Evolutionary conservation across 2,329 filamentous ascomycete genomes (phyloP).

Genomic region (Fusarium coffeatum): DNA sequence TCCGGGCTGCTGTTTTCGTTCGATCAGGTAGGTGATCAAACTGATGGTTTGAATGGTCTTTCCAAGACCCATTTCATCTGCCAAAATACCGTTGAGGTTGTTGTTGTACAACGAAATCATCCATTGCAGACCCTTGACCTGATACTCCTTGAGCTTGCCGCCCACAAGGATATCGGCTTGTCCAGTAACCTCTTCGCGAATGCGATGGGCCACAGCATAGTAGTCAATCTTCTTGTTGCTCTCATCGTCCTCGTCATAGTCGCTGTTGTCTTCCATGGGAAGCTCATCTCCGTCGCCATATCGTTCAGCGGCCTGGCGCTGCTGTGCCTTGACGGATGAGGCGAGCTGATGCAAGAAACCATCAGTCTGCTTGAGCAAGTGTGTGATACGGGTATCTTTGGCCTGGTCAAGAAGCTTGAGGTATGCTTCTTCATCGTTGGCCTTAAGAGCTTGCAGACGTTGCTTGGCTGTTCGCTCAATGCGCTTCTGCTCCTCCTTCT

Average conservation of each 20-base stretch:
- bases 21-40: constrained; percentile 95
- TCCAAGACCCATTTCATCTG: constrained; percentile 99
- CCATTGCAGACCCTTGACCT: constrained; percentile 98
- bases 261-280: constrained; percentile 71
- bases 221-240: constrained; percentile 90
- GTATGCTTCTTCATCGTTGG: constrained; percentile 99
- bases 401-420: constrained; percentile 97
- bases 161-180: constrained; percentile 91
- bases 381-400: constrained; percentile 99
- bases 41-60: constrained; percentile 99
- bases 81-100: constrained; percentile 97
- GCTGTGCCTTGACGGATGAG: constrained; percentile 92
- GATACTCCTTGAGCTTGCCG: constrained; percentile 95
- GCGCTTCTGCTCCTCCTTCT: constrained; percentile 99
- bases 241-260: constrained; percentile 75
- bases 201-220: constrained; percentile 95
- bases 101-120: constrained; percentile 99
- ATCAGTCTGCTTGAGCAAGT: constrained; percentile 95
- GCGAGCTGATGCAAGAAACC: constrained; percentile 97
- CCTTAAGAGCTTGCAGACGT: constrained; percentile 97
- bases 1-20: constrained; percentile 90
- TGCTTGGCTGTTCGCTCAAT: constrained; percentile 98
- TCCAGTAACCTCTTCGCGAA: constrained; percentile 88
- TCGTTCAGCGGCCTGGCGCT: constrained; percentile 81
- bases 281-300: constrained; percentile 74